These are phyloP conservation scores for Penicillium desertorum DNA, from an alignment of 495 filamentous ascomycete genomes.

Conservation along the genomic window DNA sequence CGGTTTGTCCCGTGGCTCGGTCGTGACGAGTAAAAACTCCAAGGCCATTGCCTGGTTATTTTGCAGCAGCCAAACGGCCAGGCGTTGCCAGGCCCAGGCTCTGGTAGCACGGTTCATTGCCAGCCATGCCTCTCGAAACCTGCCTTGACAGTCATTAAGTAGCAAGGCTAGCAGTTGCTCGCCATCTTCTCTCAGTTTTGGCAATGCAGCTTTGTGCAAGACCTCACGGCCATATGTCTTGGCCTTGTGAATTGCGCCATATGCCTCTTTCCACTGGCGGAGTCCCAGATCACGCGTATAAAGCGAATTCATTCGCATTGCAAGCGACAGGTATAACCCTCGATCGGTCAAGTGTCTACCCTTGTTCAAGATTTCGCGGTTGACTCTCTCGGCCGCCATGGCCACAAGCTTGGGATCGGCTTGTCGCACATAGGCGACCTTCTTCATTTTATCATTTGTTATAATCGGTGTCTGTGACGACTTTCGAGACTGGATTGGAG, in stretches of 20 bases:
- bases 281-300: constrained; percentile 22
- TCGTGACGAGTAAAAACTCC: constrained; percentile 50
- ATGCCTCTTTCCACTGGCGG: constrained; percentile 30
- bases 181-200: constrained; percentile 20
- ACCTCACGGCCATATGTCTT: constrained; percentile 21
- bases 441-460: constrained; percentile 11
- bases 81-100: constrained; percentile 45
- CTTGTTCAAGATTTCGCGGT: constrained; percentile 19
- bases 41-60: constrained; percentile 42
- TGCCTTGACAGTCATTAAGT: constrained; percentile 23
- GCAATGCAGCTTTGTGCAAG: constrained; percentile 14
- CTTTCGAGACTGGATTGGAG: not conserved
- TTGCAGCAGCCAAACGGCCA: constrained; percentile 55
- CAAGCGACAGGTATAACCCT: constrained; percentile 20
- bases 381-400: constrained; percentile 18
- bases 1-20: constrained; percentile 40
- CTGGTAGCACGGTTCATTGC: constrained; percentile 27
- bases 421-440: constrained; percentile 10
- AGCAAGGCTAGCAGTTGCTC: constrained; percentile 28
- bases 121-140: constrained; percentile 48
- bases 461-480: not conserved
- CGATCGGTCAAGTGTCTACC: constrained; percentile 21
- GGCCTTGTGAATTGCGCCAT: constrained; percentile 30
- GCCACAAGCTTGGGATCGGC: constrained; percentile 14
- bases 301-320: constrained; percentile 24